Conservation (phyloP, 2,329 filamentous ascomycete genomes). For the Alternaria rosae region DNA sequence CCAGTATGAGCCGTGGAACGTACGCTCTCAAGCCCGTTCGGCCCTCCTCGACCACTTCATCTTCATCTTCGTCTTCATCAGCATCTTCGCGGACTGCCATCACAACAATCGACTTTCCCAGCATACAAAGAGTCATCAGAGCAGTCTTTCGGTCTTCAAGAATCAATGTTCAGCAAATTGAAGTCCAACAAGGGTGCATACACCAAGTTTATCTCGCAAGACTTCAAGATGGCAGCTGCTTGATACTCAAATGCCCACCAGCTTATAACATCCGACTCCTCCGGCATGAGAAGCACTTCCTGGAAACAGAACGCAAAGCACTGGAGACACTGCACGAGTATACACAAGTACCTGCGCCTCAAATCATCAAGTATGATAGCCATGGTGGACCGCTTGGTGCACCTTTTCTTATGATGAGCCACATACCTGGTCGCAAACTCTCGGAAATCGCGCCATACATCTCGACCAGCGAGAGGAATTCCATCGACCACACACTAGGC, state of each 20-base stretch:
- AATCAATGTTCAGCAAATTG: constrained; percentile 44
- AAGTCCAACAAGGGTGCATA: constrained; percentile 45
- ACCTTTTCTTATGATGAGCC: constrained; percentile 46
- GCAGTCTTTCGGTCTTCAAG: constrained; percentile 42
- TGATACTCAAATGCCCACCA: constrained; percentile 54
- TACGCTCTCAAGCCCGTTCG: constrained; percentile 33
- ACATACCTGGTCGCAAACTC: constrained; percentile 44
- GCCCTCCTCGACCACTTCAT: constrained; percentile 33
- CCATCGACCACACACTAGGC: constrained; percentile 53
- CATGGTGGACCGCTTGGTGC: constrained; percentile 37
- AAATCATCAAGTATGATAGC: constrained; percentile 50
- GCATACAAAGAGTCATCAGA: constrained; percentile 46
- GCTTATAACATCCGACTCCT: constrained; percentile 49
- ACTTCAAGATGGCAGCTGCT: constrained; percentile 48
- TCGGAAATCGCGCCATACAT: constrained; percentile 43
- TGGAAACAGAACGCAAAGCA: constrained; percentile 51
- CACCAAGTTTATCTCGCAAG: constrained; percentile 54
- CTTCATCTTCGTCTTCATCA: constrained; percentile 37
- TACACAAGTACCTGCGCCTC: constrained; percentile 48
- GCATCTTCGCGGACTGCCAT: constrained; percentile 27
- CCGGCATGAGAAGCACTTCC: constrained; percentile 52
- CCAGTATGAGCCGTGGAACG: constrained; percentile 46
- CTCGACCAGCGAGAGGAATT: constrained; percentile 43
- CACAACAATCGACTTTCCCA: constrained; percentile 40
- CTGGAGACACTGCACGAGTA: constrained; percentile 49